Evolutionary conservation across 2,329 filamentous ascomycete genomes (phyloP).

Genomic region (Dactylellina cionopaga): DNA sequence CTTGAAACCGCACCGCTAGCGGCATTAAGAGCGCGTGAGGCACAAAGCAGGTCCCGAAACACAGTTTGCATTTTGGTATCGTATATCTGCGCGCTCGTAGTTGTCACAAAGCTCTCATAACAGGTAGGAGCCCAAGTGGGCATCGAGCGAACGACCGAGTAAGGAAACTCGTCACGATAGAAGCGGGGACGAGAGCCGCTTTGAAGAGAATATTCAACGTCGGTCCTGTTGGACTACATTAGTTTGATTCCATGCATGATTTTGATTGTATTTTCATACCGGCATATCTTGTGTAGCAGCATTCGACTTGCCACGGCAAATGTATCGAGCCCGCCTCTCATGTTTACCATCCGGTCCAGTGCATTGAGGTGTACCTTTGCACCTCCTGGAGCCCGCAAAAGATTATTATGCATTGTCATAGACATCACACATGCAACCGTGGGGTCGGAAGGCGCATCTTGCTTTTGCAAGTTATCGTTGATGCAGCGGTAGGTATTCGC

Average conservation of each 20-base stretch:
- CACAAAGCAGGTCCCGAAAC: slow-evolving; percentile 30
- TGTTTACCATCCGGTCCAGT: slow-evolving; percentile 22
- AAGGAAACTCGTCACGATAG: slow-evolving; percentile 42
- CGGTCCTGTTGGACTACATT: slow-evolving; percentile 26
- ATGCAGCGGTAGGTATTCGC: slow-evolving; percentile 37
- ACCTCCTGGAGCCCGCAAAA: slow-evolving; percentile 26
- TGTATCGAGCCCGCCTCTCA: slow-evolving; percentile 23
- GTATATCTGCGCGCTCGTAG: slow-evolving; percentile 10
- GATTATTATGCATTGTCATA: slow-evolving; percentile 43
- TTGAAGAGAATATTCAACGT: slow-evolving; percentile 40
- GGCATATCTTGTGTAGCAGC: slow-evolving; percentile 42
- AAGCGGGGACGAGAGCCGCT: slow-evolving; percentile 22
- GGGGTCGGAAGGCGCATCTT: slow-evolving; percentile 16
- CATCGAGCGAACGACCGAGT: slow-evolving; percentile 9
- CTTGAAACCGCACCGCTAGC: neutral
- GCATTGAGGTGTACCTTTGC: slow-evolving; percentile 35
- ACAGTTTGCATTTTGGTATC: slow-evolving; percentile 1
- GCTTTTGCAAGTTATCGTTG: slow-evolving; percentile 16
- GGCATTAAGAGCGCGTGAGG: slow-evolving; percentile 23
- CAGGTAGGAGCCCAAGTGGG: neutral
- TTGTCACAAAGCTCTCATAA: slow-evolving; percentile 22
- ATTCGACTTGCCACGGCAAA: neutral
- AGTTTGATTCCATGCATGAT: neutral
- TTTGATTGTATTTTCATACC: slow-evolving; percentile 12
- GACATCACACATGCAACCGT: slow-evolving; percentile 47